These are phyloP conservation scores for Diaporthe nobilis DNA, from an alignment of 2,329 filamentous ascomycete genomes.

Conservation along the genomic window DNA sequence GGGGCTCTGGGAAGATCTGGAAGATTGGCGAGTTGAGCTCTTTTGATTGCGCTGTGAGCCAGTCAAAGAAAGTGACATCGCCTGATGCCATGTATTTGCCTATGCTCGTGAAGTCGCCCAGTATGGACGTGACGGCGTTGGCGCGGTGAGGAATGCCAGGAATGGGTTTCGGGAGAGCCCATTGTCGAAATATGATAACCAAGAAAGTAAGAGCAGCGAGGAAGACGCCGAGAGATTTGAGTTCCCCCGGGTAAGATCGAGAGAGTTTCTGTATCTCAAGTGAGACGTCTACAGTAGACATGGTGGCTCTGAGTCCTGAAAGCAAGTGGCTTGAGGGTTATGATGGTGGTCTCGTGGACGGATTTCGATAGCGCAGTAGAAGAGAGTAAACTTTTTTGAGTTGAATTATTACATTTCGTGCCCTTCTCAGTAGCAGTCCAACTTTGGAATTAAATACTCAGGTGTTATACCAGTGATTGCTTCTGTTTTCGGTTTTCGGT, in stretches of 20 bases:
- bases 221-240: neutral
- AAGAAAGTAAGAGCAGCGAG: neutral
- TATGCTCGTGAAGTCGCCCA: conserved; percentile 45
- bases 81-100: conserved; percentile 32
- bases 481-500: neutral
- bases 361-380: neutral
- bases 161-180: conserved; percentile 48
- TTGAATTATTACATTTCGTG: too few relatives aligned
- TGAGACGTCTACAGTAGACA: neutral
- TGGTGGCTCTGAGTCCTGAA: neutral
- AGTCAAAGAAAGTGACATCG: conserved; percentile 38
- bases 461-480: neutral
- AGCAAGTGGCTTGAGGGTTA: neutral
- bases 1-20: conserved; percentile 53
- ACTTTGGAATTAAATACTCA: neutral
- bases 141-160: conserved; percentile 49
- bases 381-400: neutral
- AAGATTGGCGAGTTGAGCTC: conserved; percentile 47
- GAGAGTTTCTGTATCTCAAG: neutral
- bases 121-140: conserved; percentile 39
- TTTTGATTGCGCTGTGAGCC: conserved; percentile 40
- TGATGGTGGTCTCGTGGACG: neutral
- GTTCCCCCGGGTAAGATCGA: neutral
- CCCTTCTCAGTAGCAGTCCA: neutral
- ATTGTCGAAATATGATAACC: neutral